Conservation (phyloP, 768 basidiomycete species). For the Lentinula detonsa region DNA sequence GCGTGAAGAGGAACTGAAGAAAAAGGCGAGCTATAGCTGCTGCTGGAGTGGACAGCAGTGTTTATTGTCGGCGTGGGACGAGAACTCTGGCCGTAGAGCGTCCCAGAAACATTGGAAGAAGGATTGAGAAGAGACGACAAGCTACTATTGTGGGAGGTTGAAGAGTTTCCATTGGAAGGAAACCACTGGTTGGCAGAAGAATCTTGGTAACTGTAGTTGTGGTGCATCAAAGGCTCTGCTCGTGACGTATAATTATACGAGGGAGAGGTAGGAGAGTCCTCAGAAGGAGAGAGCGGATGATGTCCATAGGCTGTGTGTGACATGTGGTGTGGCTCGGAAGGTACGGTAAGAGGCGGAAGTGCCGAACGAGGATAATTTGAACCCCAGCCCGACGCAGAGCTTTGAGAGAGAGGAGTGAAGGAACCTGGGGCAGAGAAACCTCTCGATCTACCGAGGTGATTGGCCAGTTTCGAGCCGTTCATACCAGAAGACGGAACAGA, state of each 20-base stretch:
- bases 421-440: slow-evolving; percentile 84
- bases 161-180: slow-evolving; percentile 34
- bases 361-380: slow-evolving; percentile 53
- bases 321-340: slow-evolving; percentile 64
- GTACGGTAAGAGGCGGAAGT: slow-evolving; percentile 79
- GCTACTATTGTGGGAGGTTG: slow-evolving; percentile 64
- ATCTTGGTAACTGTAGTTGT: slow-evolving; percentile 48
- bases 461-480: slow-evolving; percentile 32
- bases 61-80: slow-evolving; percentile 67
- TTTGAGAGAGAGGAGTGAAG: slow-evolving; percentile 55
- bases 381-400: slow-evolving; percentile 51
- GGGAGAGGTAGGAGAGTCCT: slow-evolving; percentile 55
- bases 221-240: not conserved
- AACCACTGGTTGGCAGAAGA: slow-evolving; percentile 55
- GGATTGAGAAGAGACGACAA: slow-evolving; percentile 79
- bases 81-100: slow-evolving; percentile 23
- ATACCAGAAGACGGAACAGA: slow-evolving; percentile 49
- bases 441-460: slow-evolving; percentile 55
- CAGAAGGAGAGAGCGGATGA: slow-evolving; percentile 52
- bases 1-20: slow-evolving; percentile 61
- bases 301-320: slow-evolving; percentile 1
- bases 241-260: slow-evolving; percentile 31
- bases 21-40: slow-evolving; percentile 56
- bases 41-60: slow-evolving; percentile 32
- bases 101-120: slow-evolving; percentile 38